Evolutionary conservation across 345 rosid genomes (phyloP).

Genomic region (Heritiera fomes): DNA sequence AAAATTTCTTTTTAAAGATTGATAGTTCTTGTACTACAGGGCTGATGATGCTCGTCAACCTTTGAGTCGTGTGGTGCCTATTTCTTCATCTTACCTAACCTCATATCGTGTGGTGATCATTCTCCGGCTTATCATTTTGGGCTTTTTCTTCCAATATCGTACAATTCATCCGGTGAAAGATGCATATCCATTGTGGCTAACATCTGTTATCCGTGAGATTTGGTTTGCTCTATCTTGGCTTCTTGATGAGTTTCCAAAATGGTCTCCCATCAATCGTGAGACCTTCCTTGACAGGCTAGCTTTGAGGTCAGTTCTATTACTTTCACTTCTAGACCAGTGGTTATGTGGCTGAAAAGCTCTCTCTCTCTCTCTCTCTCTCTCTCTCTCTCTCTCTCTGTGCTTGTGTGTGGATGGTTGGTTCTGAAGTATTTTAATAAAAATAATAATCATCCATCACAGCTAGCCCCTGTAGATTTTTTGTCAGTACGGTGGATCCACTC

Average conservation of each 20-base stretch:
- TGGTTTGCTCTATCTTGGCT: conserved; percentile 99
- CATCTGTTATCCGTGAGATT: conserved; percentile 95
- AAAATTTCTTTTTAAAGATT: neutral
- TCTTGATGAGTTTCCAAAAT: conserved; percentile 98
- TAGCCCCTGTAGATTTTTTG: conserved; percentile 93
- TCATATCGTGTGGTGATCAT: conserved; percentile 93
- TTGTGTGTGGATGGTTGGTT: neutral
- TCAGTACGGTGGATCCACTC: too few relatives aligned
- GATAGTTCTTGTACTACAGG: conserved; percentile 43
- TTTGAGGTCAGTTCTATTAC: conserved; percentile 56
- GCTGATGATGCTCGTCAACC: conserved; percentile 96
- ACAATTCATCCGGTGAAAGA: conserved; percentile 84
- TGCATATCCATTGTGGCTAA: conserved; percentile 92
- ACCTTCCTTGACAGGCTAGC: conserved; percentile 92
- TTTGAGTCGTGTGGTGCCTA: conserved; percentile 81
- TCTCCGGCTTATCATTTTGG: conserved; percentile 92
- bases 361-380: neutral
- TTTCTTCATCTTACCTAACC: conserved; percentile 80
- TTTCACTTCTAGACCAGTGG: conserved; percentile 13
- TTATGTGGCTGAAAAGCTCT: neutral
- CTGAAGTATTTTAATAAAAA: conserved; percentile 17
- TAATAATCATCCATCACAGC: conserved; percentile 59
- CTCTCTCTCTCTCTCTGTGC: neutral
- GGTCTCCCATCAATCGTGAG: conserved; percentile 93
- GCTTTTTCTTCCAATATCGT: conserved; percentile 94